Conservation (phyloP, 768 basidiomycete genomes). For the Tubosaeta sp. region DNA sequence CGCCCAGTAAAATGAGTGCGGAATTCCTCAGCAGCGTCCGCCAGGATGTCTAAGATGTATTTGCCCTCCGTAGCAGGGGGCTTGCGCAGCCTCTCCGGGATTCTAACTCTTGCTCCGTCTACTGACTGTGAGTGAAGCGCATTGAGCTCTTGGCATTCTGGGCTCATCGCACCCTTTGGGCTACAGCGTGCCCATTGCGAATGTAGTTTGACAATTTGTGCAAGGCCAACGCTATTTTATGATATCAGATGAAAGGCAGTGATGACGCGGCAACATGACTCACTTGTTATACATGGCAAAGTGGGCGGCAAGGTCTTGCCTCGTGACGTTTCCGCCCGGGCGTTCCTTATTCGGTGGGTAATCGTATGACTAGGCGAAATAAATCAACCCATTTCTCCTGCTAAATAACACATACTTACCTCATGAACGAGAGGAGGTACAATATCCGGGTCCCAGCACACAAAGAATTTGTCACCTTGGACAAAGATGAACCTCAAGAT, state of each 20-base stretch:
- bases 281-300: conserved; percentile 65
- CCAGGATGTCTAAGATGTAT: conserved; percentile 53
- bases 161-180: conserved; percentile 53
- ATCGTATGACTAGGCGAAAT: conserved; percentile 49
- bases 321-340: conserved; percentile 42
- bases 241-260: background rate
- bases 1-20: conserved; percentile 37
- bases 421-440: conserved; percentile 53
- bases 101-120: conserved; percentile 52
- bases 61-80: conserved; percentile 40
- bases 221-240: conserved; percentile 49
- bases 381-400: background rate
- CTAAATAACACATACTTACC: conserved; percentile 29
- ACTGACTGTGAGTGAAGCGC: conserved; percentile 68
- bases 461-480: conserved; percentile 60
- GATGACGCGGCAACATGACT: conserved; percentile 8
- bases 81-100: conserved; percentile 34
- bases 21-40: conserved; percentile 44
- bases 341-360: conserved; percentile 63
- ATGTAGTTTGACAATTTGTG: conserved; percentile 52
- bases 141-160: conserved; percentile 68
- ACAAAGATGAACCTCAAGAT: background rate
- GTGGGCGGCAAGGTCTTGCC: conserved; percentile 58
- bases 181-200: conserved; percentile 55
- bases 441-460: conserved; percentile 65